Evolutionary conservation across 306 rosid species (phyloP).

Genomic region (Canavalia gladiata): DNA sequence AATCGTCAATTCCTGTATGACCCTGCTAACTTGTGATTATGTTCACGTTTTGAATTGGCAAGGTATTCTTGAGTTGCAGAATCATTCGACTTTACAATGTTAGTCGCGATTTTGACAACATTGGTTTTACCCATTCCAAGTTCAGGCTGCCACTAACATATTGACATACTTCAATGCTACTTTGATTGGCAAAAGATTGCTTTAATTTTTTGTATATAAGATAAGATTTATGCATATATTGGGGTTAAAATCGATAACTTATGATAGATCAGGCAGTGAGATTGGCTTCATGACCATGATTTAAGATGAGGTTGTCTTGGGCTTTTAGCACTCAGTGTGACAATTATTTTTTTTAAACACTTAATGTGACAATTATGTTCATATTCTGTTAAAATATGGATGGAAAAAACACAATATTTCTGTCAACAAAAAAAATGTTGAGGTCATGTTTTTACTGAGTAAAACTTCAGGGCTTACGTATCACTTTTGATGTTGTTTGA

Average conservation of each 20-base stretch:
- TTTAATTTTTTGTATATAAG: too few relatives aligned
- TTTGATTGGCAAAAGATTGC: background rate
- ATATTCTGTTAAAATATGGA: background rate
- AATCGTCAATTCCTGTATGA: too few relatives aligned
- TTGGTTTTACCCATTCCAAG: background rate
- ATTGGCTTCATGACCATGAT: background rate
- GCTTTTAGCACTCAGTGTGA: background rate
- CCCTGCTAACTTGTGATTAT: too few relatives aligned
- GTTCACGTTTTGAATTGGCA: too few relatives aligned
- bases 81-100: too few relatives aligned
- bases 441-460: background rate
- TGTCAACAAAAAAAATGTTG: background rate
- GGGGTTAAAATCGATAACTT: background rate
- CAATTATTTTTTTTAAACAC: background rate
- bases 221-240: background rate
- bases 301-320: background rate
- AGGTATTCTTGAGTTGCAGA: too few relatives aligned
- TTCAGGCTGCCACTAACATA: background rate
- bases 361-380: constrained; percentile 1
- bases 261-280: background rate
- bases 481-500: constrained; percentile 6
- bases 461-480: background rate
- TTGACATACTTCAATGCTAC: background rate
- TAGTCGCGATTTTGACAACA: too few relatives aligned
- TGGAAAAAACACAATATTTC: background rate